Evolutionary conservation across 139 green algal species (phyloP), one percentile per base, ranked within the genome.

Genomic region (Picocystis salinarum): DNA sequence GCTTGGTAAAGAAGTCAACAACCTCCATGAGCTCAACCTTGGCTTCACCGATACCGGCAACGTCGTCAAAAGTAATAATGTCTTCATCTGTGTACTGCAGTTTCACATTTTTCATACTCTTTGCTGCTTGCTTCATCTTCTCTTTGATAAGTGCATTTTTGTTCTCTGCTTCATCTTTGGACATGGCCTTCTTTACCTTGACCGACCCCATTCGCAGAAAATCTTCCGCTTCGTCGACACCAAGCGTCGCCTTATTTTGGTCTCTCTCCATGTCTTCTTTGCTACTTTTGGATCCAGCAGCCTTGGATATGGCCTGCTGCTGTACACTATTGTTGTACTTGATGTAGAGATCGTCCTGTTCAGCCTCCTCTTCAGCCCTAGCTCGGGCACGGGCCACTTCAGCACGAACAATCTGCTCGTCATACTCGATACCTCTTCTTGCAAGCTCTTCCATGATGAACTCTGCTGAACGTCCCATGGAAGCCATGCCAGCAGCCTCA

Each of bases 11-110:
- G 31, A 53, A 53, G 36, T 53, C 34, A 30, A 64, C 55, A 9
- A 64, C 22, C 50, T 64, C 55, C 27, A 28, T 3, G 12, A 33
- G 50, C 34, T 37, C 7, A 39, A 55, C 64, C 60, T 78, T 80
- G 29, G 69, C 76, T 36, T 82, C 69, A 4, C 62, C 64, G 23
- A 89, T 80, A 18, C 80, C 80, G 10, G 78, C 78, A 29, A 91
- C 69, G 58, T 91, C 80, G 33, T 87, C 75, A 50, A 91, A 91
- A 58, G 80, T 79, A 39, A 91, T 69, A 53, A 67, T 66, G 29
- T 81, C 70, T 17, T 82, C 70, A 7, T 66, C 27, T 36, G 55
- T 62, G 46, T 76, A 73, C 53, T 76, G 67, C 45, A 80, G 52
- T 45, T 80, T 80, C 37, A 79, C 55, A 34, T 67, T 67, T 44